A percentile compares a stretch with the other conserved stretches of the same genome.
Conservation (phyloP, 2,329 filamentous ascomycete genomes). For the Cladosporium sp. region DNA sequence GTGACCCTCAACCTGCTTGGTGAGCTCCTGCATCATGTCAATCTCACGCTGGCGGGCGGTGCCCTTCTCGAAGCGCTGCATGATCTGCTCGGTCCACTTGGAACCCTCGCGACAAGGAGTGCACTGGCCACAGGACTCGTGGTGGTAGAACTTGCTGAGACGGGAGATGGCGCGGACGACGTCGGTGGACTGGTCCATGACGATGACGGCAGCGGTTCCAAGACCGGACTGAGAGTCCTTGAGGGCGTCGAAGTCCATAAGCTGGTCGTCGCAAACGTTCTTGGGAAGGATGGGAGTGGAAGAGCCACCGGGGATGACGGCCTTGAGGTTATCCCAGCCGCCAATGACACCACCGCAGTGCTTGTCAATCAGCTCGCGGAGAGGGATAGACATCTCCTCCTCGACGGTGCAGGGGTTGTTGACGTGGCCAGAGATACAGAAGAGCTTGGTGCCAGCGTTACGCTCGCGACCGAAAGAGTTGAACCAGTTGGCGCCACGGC, state of each 20-base stretch:
- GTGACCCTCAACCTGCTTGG: constrained; percentile 98
- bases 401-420: constrained; percentile 98
- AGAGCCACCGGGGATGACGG: constrained; percentile 91
- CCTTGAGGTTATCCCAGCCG: constrained; percentile 96
- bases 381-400: constrained; percentile 98
- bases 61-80: constrained; percentile 91
- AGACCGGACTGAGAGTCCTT: constrained; percentile 98
- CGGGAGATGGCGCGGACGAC: constrained; percentile 91
- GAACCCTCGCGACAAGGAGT: constrained; percentile 98
- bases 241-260: constrained; percentile 98
- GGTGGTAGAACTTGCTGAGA: constrained; percentile 94
- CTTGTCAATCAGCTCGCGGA: constrained; percentile 93
- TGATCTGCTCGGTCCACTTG: constrained; percentile 99
- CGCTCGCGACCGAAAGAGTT: constrained; percentile 89
- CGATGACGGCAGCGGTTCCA: constrained; percentile 94
- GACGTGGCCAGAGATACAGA: constrained; percentile 96
- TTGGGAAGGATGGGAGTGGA: constrained; percentile 95
- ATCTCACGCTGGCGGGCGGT: constrained; percentile 87
- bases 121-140: constrained; percentile 97
- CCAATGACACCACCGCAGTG: constrained; percentile 96
- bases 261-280: constrained; percentile 81
- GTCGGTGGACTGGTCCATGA: constrained; percentile 98
- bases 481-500: constrained; percentile 90
- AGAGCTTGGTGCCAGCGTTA: constrained; percentile 96
- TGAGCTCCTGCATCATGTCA: constrained; percentile 98